These are phyloP conservation scores for Pueraria montana DNA, from an alignment of 306 rosid genomes.

Conservation along the genomic window DNA sequence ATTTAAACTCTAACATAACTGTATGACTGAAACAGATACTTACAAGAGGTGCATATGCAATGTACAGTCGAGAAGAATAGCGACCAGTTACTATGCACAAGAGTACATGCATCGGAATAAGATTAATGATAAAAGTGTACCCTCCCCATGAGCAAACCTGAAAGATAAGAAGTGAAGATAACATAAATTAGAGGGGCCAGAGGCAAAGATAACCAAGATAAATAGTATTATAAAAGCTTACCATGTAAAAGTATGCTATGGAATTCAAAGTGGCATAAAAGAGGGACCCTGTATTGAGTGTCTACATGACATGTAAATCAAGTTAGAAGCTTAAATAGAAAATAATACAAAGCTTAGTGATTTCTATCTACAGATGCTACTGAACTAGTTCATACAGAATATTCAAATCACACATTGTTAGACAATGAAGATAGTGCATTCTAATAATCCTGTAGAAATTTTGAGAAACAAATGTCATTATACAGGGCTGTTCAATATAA, in stretches of 20 bases:
- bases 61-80: constrained; percentile 91
- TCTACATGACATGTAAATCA: constrained; percentile 60
- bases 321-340: constrained; percentile 53
- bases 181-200: constrained; percentile 36
- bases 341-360: constrained; percentile 33
- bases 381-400: constrained; percentile 34
- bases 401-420: constrained; percentile 25
- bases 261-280: constrained; percentile 96
- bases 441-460: constrained; percentile 9
- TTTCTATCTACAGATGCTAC: constrained; percentile 12
- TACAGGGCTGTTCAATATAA: constrained; percentile 27
- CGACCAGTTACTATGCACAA: constrained; percentile 97
- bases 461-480: constrained; percentile 9
- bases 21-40: constrained; percentile 55
- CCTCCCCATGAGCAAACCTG: constrained; percentile 99
- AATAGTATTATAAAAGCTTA: constrained; percentile 50
- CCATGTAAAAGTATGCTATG: constrained; percentile 98
- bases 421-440: constrained; percentile 5
- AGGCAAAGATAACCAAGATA: constrained; percentile 40
- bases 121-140: constrained; percentile 97
- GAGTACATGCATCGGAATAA: constrained; percentile 98
- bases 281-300: constrained; percentile 98
- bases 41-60: constrained; percentile 98
- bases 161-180: constrained; percentile 46
- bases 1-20: constrained; percentile 34